These are phyloP conservation scores for Panicum miliaceum DNA, from an alignment of 176 grass and related monocot species.

Conservation along the genomic window DNA sequence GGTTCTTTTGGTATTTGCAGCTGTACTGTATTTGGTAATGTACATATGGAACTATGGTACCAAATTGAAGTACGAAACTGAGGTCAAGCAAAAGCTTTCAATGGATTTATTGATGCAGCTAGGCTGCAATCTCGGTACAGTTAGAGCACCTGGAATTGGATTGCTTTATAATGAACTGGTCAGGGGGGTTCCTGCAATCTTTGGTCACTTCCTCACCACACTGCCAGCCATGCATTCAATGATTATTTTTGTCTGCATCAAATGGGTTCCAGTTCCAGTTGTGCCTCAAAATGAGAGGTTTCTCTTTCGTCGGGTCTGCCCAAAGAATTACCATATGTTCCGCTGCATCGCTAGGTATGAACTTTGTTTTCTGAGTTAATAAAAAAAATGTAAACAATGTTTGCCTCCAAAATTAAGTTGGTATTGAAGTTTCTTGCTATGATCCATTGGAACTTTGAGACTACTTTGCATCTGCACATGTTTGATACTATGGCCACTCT, in stretches of 20 bases:
- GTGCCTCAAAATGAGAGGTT: constrained; percentile 97
- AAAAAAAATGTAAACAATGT: not conserved
- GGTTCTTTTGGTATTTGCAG: constrained; percentile 86
- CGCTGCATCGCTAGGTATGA: constrained; percentile 92
- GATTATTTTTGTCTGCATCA: constrained; percentile 99
- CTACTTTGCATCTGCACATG: constrained; percentile 23
- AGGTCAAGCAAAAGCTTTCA: constrained; percentile 94
- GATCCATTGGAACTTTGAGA: constrained; percentile 19
- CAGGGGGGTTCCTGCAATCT: constrained; percentile 88
- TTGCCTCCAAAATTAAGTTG: constrained; percentile 9
- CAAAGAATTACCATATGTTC: constrained; percentile 95
- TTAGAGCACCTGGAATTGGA: constrained; percentile 95
- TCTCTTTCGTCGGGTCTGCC: constrained; percentile 89
- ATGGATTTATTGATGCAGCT: constrained; percentile 86
- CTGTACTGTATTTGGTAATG: constrained; percentile 81
- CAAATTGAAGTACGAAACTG: constrained; percentile 95
- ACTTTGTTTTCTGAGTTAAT: not conserved
- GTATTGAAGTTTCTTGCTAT: constrained; percentile 25
- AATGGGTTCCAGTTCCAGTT: constrained; percentile 92
- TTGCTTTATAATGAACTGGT: constrained; percentile 97
- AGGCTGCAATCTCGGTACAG: constrained; percentile 88
- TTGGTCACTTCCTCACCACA: constrained; percentile 94
- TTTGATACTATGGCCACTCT: constrained; percentile 22
- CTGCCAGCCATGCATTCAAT: constrained; percentile 96
- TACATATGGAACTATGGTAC: constrained; percentile 99